A percentile compares a stretch with the other conserved stretches of the same genome.
Conservation (phyloP, 2,329 filamentous ascomycete species). For the Verticillium zaregamsianum region DNA sequence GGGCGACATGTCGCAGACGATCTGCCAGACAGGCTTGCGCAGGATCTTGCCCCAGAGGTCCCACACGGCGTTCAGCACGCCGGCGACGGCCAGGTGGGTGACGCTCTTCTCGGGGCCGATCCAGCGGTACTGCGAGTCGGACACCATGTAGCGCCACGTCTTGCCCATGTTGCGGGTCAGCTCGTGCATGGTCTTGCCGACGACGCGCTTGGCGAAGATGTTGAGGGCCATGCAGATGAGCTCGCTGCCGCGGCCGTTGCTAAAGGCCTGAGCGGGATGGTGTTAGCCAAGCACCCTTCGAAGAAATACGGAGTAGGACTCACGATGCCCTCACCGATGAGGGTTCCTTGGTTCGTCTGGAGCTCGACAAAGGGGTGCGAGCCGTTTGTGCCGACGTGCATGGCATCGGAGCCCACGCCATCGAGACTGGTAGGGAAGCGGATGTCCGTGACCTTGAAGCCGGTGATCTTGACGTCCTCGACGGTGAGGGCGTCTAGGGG, state of each 20-base stretch:
- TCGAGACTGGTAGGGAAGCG: slow-evolving; percentile 16
- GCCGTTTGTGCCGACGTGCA: slow-evolving; percentile 14
- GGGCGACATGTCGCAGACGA: slow-evolving; percentile 65
- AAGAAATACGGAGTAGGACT: neutral
- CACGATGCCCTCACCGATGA: slow-evolving; percentile 12
- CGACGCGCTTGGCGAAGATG: slow-evolving; percentile 4
- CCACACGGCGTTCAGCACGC: slow-evolving; percentile 67
- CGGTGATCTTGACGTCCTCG: slow-evolving; percentile 9
- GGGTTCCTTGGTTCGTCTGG: slow-evolving; percentile 8
- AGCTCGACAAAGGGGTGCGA: slow-evolving; percentile 12
- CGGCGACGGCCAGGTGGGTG: slow-evolving; percentile 64
- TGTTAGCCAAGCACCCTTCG: neutral
- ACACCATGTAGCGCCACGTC: slow-evolving; percentile 66
- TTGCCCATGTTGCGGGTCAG: slow-evolving; percentile 53
- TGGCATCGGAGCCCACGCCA: slow-evolving; percentile 15
- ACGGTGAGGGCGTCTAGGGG: slow-evolving; percentile 1
- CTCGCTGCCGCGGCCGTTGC: slow-evolving; percentile 6
- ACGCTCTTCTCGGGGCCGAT: slow-evolving; percentile 70
- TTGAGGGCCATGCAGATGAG: slow-evolving; percentile 6
- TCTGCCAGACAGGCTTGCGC: slow-evolving; percentile 64
- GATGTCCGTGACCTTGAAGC: slow-evolving; percentile 12
- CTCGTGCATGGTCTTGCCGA: slow-evolving; percentile 7
- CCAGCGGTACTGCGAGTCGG: slow-evolving; percentile 66
- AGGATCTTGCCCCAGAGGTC: slow-evolving; percentile 66
- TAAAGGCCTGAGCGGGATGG: slow-evolving; percentile 1